Percentiles rank a stretch among this genome's conserved stretches.
Evolutionary conservation across 345 rosid species (phyloP).

Genomic region (Eucalyptus pauciflora): DNA sequence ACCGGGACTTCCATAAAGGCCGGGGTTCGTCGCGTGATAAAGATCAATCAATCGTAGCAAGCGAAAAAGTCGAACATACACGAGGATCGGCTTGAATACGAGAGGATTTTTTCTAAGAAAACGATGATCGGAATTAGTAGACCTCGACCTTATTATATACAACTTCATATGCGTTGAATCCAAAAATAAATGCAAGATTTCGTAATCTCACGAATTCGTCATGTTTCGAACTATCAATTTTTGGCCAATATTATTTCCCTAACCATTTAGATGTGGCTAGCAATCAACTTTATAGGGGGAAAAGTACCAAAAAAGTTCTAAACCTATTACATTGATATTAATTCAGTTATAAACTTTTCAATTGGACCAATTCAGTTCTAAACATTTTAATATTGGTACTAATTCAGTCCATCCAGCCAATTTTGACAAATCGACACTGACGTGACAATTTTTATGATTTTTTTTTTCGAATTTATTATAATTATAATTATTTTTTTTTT

Average conservation of each 20-base stretch:
- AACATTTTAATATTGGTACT: too few species aligned
- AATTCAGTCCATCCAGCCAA: too few species aligned
- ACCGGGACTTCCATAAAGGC: background rate
- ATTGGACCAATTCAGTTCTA: too few species aligned
- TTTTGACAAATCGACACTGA: too few species aligned
- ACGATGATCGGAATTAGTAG: background rate
- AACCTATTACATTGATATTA: too few species aligned
- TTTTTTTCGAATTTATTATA: too few species aligned
- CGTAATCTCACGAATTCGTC: background rate
- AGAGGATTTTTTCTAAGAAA: background rate
- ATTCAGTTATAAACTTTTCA: too few species aligned
- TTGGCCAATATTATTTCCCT: background rate
- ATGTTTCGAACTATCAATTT: background rate
- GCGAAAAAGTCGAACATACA: background rate
- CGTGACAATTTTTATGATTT: too few species aligned
- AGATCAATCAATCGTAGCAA: background rate
- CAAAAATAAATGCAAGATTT: background rate
- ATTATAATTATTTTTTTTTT: too few species aligned
- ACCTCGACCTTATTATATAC: background rate
- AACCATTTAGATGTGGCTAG: background rate
- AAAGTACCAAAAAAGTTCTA: too few species aligned
- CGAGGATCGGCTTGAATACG: background rate
- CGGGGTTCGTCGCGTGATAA: background rate
- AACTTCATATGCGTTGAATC: background rate
- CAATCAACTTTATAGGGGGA: background rate